Conservation (phyloP, 352 stramenopile genomes). For the Globisporangium cylindrosporum region DNA sequence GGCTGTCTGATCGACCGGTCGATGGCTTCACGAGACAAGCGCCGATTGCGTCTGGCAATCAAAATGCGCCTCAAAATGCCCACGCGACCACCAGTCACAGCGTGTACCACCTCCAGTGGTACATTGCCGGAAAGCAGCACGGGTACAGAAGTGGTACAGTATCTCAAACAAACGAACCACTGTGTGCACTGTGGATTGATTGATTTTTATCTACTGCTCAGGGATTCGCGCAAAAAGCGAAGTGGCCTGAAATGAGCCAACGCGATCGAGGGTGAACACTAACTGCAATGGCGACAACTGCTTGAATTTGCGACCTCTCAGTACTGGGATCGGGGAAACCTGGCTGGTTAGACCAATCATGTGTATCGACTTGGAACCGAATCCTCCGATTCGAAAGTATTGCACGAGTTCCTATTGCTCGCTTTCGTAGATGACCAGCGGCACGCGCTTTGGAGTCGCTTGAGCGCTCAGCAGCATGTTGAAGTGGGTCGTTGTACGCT, state of each 20-base stretch:
- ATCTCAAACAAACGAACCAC: too few species aligned
- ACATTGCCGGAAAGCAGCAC: background rate
- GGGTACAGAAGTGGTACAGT: background rate
- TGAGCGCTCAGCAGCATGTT: slow-evolving; percentile 5
- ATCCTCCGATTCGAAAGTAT: too few species aligned
- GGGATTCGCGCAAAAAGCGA: too few species aligned
- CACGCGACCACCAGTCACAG: slow-evolving; percentile 18
- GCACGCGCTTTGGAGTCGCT: slow-evolving; percentile 8
- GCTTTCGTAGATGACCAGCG: slow-evolving; percentile 13
- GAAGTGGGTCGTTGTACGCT: background rate
- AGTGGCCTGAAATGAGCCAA: too few species aligned
- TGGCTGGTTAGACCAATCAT: background rate
- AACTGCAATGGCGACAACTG: too few species aligned
- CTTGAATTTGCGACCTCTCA: background rate
- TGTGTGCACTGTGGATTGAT: too few species aligned
- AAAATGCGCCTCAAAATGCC: slow-evolving; percentile 10
- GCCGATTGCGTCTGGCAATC: slow-evolving; percentile 3
- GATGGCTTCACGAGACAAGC: slow-evolving; percentile 5
- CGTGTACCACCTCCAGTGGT: slow-evolving; percentile 4
- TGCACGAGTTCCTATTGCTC: slow-evolving; percentile 7
- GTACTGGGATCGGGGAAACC: too few species aligned
- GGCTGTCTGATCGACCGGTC: background rate
- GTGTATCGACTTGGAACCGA: background rate
- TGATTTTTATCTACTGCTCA: too few species aligned
- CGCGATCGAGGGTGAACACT: too few species aligned